These are phyloP conservation scores for Angophora floribunda DNA, from an alignment of 345 rosid genomes.

Conservation along the genomic window DNA sequence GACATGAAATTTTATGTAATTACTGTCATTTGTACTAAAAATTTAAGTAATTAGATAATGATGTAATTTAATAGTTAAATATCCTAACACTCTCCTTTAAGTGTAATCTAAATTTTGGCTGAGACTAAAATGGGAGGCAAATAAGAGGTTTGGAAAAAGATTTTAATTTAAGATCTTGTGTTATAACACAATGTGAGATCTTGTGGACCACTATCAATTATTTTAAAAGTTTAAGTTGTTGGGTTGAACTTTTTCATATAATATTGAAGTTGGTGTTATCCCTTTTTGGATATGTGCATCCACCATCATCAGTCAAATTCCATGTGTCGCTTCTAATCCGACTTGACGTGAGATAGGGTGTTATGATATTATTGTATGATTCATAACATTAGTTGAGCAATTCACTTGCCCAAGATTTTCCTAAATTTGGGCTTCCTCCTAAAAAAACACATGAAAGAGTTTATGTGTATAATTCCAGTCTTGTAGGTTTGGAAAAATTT, in stretches of 20 bases:
- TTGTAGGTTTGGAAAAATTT: not conserved
- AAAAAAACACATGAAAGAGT: not conserved
- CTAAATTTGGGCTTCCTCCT: not conserved
- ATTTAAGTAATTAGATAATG: accelerated
- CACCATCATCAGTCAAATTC: not conserved
- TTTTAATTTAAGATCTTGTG: not conserved
- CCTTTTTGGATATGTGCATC: not conserved
- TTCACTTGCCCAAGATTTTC: not conserved
- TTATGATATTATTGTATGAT: not conserved
- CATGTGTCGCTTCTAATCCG: not conserved
- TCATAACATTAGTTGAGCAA: not conserved
- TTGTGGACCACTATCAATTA: accelerated
- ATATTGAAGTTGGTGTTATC: accelerated
- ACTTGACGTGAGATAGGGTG: not conserved
- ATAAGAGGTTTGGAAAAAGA: not conserved
- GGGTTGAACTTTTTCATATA: not conserved
- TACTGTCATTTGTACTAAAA: not conserved
- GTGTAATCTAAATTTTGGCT: not conserved
- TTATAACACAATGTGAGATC: not conserved
- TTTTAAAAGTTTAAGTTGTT: not conserved
- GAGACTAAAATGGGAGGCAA: not conserved
- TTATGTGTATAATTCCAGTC: not conserved
- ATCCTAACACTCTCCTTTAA: not conserved
- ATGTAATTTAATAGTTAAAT: not conserved
- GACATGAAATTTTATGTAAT: not conserved